A percentile compares a stretch with the other conserved stretches of the same genome.
Conservation (phyloP, 176 grass and related monocot genomes). For the Avena atlantica region DNA sequence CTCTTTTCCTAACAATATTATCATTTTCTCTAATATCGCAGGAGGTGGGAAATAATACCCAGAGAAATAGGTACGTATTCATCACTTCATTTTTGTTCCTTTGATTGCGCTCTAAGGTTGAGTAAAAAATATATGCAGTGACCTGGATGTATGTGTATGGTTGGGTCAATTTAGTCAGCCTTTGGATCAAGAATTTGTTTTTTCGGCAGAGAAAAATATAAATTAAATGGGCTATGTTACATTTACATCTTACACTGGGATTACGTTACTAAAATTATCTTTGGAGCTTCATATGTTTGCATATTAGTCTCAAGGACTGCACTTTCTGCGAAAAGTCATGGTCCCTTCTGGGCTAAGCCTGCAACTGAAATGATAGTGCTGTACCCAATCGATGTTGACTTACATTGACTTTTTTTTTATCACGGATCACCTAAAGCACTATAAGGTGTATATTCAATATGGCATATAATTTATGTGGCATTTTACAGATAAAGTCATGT, state of each 20-base stretch:
- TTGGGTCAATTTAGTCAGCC: slow-evolving; percentile 25
- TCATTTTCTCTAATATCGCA: slow-evolving; percentile 59
- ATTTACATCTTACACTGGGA: slow-evolving; percentile 5
- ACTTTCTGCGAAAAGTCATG: slow-evolving; percentile 28
- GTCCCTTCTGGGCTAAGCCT: slow-evolving; percentile 8
- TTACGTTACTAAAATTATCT: slow-evolving; percentile 8
- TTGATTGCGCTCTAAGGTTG: slow-evolving; percentile 35
- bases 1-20: slow-evolving; percentile 7
- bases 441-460: slow-evolving; percentile 19
- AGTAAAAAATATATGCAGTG: slow-evolving; percentile 13
- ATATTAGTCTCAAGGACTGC: slow-evolving; percentile 8
- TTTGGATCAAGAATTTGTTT: slow-evolving; percentile 3
- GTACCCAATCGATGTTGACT: slow-evolving; percentile 19
- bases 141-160: slow-evolving; percentile 26
- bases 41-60: slow-evolving; percentile 83
- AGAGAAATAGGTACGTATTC: slow-evolving; percentile 80
- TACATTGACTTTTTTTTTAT: not conserved
- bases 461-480: not conserved
- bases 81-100: slow-evolving; percentile 49
- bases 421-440: slow-evolving; percentile 12
- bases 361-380: slow-evolving; percentile 18
- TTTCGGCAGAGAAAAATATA: not conserved
- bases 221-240: slow-evolving; percentile 11
- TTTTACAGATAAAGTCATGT: not conserved
- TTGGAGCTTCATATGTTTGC: slow-evolving; percentile 29